Evolutionary conservation across 768 basidiomycete species (phyloP), one percentile per base, ranked within the genome.

Genomic region (Leucosporidium yakuticum): DNA sequence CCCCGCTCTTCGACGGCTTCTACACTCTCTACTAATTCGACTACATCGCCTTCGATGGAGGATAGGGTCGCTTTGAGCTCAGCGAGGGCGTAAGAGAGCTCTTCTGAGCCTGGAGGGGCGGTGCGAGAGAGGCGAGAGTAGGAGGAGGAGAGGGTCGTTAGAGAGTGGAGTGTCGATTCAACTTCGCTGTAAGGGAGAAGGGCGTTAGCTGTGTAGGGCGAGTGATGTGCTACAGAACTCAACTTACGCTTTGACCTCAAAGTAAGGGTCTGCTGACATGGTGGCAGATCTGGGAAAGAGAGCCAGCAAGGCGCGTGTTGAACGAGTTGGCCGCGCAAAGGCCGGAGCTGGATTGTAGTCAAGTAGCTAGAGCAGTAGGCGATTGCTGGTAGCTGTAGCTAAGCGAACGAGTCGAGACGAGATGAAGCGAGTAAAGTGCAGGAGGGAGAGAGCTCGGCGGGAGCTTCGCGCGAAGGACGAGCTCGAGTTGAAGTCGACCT

Each of bases 21-120:
- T 54, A 98, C 93, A 75, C 90, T 92, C 76, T 91, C 91, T 60
- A 96, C 93, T n/a, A 98, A 80, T 77, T 92, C 92, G 68, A 92
- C 90, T 29, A 95, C 77, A 80, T 97, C 94, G 0, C 88, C 88
- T 76, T 93, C 90, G 32, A 97, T 80, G 2, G 87, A 80, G 1
- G 85, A 83, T 14, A 98, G 83, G 2, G 88, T 88, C 0, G 86
- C 86, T 77, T 86, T 87, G 62, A 96, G 80, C 88, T 91, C 77
- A 6, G 77, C 67, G 75, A 63, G 68, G 4, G 76, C 72, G 62
- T 77, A 73, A 19, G 65, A 29, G 2, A 69, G 67, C 48, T 73
- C 64, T 4, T 70, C 64, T 0, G 69, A 70, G 8, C 55, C 47
- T 11, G 62, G 8, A 7, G 55, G 32, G 17, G 31, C 34, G 4